phyloP scores from a whole-genome alignment of 1,139 yeast genomes.

The Blastobotrys proliferans region DNA sequence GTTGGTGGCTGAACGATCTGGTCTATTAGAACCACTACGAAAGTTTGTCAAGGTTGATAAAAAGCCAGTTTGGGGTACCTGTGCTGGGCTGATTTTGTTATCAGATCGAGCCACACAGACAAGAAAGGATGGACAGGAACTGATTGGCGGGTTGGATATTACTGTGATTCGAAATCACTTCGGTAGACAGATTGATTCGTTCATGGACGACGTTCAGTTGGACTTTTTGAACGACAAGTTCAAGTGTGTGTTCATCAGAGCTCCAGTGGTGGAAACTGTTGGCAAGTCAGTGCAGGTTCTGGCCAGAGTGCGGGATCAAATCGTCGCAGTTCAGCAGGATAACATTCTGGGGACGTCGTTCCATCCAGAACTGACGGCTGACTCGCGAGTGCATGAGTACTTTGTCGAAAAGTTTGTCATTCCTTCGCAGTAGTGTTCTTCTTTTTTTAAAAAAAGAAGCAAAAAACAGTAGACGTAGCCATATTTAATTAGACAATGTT shows the following conservation, averaged over 20 bases:
- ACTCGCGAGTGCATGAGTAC: conserved; percentile 66
- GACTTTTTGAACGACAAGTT: conserved; percentile 44
- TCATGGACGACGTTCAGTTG: conserved; percentile 49
- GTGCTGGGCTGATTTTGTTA: conserved; percentile 76
- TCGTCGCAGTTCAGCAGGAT: conserved; percentile 75
- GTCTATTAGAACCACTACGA: conserved; percentile 52
- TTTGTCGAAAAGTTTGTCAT: conserved; percentile 28
- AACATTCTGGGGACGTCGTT: conserved; percentile 68
- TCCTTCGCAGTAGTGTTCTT: neutral
- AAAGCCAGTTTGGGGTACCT: conserved; percentile 78
- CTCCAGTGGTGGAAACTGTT: conserved; percentile 54
- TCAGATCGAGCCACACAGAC: conserved; percentile 55
- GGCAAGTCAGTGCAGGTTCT: conserved; percentile 23
- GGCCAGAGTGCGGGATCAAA: conserved; percentile 27
- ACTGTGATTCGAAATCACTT: conserved; percentile 69
- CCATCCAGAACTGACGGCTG: conserved; percentile 71
- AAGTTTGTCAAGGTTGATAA: conserved; percentile 44
- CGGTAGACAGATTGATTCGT: conserved; percentile 74
- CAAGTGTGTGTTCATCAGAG: conserved; percentile 68
- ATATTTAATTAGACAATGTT: neutral
- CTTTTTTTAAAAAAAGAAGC: neutral
- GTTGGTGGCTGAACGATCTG: conserved; percentile 63
- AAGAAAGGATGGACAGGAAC: conserved; percentile 49
- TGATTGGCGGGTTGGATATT: conserved; percentile 64
- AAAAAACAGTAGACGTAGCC: no score